Base-by-base conservation (phyloP, 2,329 filamentous ascomycete genomes). In the Fusarium euwallaceae region DNA sequence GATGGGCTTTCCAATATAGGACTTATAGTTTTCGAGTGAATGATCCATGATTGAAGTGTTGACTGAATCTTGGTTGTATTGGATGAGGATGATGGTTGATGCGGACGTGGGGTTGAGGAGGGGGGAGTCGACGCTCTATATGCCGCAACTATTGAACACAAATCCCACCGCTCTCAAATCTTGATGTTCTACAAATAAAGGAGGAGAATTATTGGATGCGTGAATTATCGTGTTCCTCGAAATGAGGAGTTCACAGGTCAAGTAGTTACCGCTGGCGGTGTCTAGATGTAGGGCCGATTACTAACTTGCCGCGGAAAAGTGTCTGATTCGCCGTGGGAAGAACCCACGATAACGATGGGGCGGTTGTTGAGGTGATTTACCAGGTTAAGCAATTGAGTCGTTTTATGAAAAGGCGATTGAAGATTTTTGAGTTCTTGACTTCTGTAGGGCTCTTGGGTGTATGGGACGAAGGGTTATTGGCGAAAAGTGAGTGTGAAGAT, bases 1-100 rank as follows among this genome's bases (percentile, higher is more conserved):
- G 7, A 77, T 76, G 6, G 79, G 77, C 22, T 76, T 80, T 32
- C 82, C 83, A 41, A 86, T 81, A 56, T 81, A 85, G 8, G 79
- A 80, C 45, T 78, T 71, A 69, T 83, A 80, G 24, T 81, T 76
- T 45, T 80, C 68, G 7, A 79, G 64, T 24, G 78, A 72, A 51
- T 75, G 67, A 37, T 80, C 79, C 79, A 80, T 80, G 39, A 22
- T 56, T 48, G 41, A 34, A 17, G 37, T 24, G 22, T 4, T n/a
- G 37, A 27, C 10, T 36, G 22, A 27, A 29, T 2, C 4, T 24
- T 61, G 24, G 10, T 10, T 22, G 4, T 45, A 34, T 10, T 34
- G 14, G 14, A 7, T 4, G 22, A 56, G 55, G 20, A 17, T 37
- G 55, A 17, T 39, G 20, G 55, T 24, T 39, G 36, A 16, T 5